Evolutionary conservation across 805 yeast species (phyloP).

Genomic region (Schizosaccharomyces japonicus): DNA sequence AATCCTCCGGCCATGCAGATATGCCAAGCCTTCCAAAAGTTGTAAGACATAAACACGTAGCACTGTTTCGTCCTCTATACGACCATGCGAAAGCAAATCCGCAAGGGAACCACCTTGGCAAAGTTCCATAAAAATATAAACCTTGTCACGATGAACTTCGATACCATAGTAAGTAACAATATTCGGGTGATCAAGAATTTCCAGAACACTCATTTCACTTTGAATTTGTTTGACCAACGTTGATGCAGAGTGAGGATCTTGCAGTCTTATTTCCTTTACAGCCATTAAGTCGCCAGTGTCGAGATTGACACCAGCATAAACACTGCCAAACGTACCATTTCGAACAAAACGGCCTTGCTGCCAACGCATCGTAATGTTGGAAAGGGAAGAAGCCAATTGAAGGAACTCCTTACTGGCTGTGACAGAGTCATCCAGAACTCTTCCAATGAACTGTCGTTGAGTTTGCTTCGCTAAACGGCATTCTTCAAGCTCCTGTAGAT

Average conservation of each 20-base stretch:
- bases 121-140: constrained; percentile 88
- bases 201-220: constrained; percentile 91
- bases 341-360: constrained; percentile 86
- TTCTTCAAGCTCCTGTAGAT: constrained; percentile 39
- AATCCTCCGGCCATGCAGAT: constrained; percentile 77
- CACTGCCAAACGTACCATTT: constrained; percentile 88
- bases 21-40: constrained; percentile 84
- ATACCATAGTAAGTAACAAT: constrained; percentile 92
- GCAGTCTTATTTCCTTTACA: constrained; percentile 81
- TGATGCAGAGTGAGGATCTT: constrained; percentile 62
- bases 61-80: constrained; percentile 85
- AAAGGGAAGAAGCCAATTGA: constrained; percentile 66
- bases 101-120: constrained; percentile 92
- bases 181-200: constrained; percentile 86
- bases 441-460: constrained; percentile 42
- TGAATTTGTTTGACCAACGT: constrained; percentile 70
- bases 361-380: constrained; percentile 86
- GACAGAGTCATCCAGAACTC: constrained; percentile 69
- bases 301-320: constrained; percentile 70
- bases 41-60: constrained; percentile 75
- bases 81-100: constrained; percentile 61
- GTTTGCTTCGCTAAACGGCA: constrained; percentile 22
- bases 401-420: constrained; percentile 71
- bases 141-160: constrained; percentile 87
- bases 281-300: constrained; percentile 94